Conservation (phyloP, 805 yeast genomes). For the Starmerella sp. region DNA sequence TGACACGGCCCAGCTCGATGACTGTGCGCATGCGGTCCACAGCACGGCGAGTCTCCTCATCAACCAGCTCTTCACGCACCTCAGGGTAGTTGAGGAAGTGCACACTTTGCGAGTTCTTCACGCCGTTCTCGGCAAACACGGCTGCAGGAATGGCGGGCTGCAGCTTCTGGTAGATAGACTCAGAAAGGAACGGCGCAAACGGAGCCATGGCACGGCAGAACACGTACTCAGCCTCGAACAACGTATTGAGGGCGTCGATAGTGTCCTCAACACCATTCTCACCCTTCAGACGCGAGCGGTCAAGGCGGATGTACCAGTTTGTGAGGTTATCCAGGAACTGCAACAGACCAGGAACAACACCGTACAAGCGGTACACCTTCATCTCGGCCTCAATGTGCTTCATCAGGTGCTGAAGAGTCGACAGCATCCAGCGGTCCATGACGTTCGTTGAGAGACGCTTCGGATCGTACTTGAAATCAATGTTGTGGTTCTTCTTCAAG, state of each 20-base stretch:
- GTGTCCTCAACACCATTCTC: slow-evolving; percentile 80
- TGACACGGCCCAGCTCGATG: slow-evolving; percentile 88
- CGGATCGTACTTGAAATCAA: slow-evolving; percentile 65
- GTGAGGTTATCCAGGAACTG: slow-evolving; percentile 87
- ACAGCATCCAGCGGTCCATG: slow-evolving; percentile 95
- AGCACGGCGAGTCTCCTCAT: slow-evolving; percentile 72
- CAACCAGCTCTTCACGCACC: slow-evolving; percentile 68
- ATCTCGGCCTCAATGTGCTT: slow-evolving; percentile 80
- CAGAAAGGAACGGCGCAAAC: slow-evolving; percentile 93
- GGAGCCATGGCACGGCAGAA: slow-evolving; percentile 97
- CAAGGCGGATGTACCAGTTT: slow-evolving; percentile 97
- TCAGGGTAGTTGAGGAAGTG: slow-evolving; percentile 89
- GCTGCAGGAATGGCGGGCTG: slow-evolving; percentile 38
- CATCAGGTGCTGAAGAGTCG: slow-evolving; percentile 88
- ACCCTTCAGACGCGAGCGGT: slow-evolving; percentile 96
- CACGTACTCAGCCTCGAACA: slow-evolving; percentile 80
- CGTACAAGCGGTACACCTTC: slow-evolving; percentile 79
- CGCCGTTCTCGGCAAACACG: slow-evolving; percentile 25
- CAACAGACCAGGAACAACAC: slow-evolving; percentile 89
- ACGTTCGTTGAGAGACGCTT: slow-evolving; percentile 61
- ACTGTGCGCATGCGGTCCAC: slow-evolving; percentile 94
- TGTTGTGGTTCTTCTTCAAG: slow-evolving; percentile 59
- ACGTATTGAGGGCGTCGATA: slow-evolving; percentile 73
- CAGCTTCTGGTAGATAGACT: slow-evolving; percentile 71
- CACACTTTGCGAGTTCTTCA: slow-evolving; percentile 56